Conservation (phyloP, 1,284 basidiomycete species). For the Waitea zeae region DNA sequence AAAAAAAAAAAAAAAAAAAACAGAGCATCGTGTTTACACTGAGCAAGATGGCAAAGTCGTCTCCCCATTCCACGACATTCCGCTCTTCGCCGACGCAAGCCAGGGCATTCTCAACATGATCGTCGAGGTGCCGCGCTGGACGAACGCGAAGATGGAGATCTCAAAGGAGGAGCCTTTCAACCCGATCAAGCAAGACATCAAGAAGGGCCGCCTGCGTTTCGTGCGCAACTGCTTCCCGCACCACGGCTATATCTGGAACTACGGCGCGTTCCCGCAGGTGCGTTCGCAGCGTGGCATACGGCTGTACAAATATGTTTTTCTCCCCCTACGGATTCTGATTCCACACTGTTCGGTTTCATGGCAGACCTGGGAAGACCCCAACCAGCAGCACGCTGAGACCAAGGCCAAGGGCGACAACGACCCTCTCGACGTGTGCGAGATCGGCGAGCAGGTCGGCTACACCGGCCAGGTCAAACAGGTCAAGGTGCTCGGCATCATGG, state of each 20-base stretch:
- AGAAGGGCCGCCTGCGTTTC: slow-evolving; percentile 91
- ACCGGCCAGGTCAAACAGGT: slow-evolving; percentile 99
- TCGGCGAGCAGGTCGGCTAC: slow-evolving; percentile 97
- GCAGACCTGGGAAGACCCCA: slow-evolving; percentile 98
- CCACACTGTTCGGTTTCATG: not conserved
- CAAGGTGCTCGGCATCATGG: slow-evolving; percentile 99
- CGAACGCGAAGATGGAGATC: slow-evolving; percentile 99
- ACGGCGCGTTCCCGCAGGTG: slow-evolving; percentile 92
- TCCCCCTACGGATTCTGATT: not conserved
- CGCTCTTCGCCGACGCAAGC: slow-evolving; percentile 87
- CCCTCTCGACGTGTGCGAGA: slow-evolving; percentile 99
- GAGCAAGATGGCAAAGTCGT: slow-evolving; percentile 79
- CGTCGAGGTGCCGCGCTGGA: slow-evolving; percentile 98
- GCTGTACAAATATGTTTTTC: not conserved
- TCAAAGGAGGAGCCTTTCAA: slow-evolving; percentile 96
- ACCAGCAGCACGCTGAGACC: slow-evolving; percentile 81
- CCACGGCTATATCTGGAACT: slow-evolving; percentile 99
- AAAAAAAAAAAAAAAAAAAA: no score
- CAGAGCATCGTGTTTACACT: slow-evolving; percentile 90
- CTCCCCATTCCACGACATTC: slow-evolving; percentile 92
- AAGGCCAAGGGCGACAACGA: slow-evolving; percentile 99
- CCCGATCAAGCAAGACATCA: slow-evolving; percentile 98
- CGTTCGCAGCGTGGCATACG: slow-evolving; percentile 8
- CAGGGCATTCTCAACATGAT: slow-evolving; percentile 96
- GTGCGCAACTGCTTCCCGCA: slow-evolving; percentile 99